Percentiles rank a stretch among this genome's conserved stretches.
These are phyloP conservation scores for Pseudotsuga menziesii DNA, from an alignment of 75 land plant genomes.

Conservation along the genomic window DNA sequence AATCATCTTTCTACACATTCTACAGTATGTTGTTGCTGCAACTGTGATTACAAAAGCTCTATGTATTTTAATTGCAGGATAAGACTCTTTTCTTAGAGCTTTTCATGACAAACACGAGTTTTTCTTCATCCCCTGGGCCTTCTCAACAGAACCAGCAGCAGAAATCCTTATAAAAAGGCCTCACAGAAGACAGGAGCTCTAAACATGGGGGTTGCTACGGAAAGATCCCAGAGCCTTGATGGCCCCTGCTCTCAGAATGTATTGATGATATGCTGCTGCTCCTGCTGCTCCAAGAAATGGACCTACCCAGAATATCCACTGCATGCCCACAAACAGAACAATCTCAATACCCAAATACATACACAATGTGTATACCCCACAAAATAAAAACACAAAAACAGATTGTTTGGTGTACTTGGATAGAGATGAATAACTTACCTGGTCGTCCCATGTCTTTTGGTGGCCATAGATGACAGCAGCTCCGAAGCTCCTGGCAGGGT, in stretches of 20 bases:
- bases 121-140: too few species aligned
- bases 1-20: too few species aligned
- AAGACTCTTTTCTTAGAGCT: too few species aligned
- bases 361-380: background rate
- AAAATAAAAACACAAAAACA: background rate
- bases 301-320: conserved; percentile 82
- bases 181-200: background rate
- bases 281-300: conserved; percentile 58
- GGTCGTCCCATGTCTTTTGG: conserved; percentile 26
- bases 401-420: background rate
- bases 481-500: conserved; percentile 45
- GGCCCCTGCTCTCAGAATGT: conserved; percentile 54
- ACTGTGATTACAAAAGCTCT: too few species aligned
- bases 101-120: too few species aligned
- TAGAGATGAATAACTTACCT: conserved; percentile 17
- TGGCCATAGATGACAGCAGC: conserved; percentile 32
- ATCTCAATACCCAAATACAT: background rate
- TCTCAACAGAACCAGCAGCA: too few species aligned
- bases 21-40: too few species aligned
- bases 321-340: background rate
- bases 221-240: too few species aligned
- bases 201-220: conserved; percentile 30
- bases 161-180: background rate
- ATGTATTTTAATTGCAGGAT: too few species aligned
- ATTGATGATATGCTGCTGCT: conserved; percentile 60